Percentiles rank a stretch among this genome's conserved stretches.
These are phyloP conservation scores for Colletotrichum sp. DNA, from an alignment of 2,329 filamentous ascomycete species.

Conservation along the genomic window DNA sequence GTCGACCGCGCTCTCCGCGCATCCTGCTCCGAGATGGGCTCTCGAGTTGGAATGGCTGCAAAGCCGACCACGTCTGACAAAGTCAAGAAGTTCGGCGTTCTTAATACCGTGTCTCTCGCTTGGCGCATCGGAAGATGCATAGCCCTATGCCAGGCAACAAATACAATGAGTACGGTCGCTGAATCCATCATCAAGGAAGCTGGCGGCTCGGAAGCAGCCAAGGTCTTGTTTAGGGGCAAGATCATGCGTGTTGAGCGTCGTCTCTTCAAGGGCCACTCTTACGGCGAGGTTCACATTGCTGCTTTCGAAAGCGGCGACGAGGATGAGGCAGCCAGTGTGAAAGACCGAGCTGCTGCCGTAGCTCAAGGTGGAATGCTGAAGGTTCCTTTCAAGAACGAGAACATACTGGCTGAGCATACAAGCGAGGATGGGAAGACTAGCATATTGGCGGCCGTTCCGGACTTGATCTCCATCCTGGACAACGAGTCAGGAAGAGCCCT, in stretches of 20 bases:
- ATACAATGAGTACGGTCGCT: slow-evolving; percentile 58
- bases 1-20: slow-evolving; percentile 39
- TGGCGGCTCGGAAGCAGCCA: slow-evolving; percentile 57
- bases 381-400: slow-evolving; percentile 34
- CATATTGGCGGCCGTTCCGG: slow-evolving; percentile 59
- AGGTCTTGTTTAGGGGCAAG: slow-evolving; percentile 68
- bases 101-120: slow-evolving; percentile 18
- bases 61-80: slow-evolving; percentile 10
- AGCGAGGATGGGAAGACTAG: slow-evolving; percentile 33
- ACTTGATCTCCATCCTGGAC: slow-evolving; percentile 61
- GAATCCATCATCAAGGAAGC: slow-evolving; percentile 64
- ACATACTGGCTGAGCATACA: slow-evolving; percentile 59
- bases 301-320: slow-evolving; percentile 26
- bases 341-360: not conserved
- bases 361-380: slow-evolving; percentile 25
- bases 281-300: slow-evolving; percentile 44
- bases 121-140: slow-evolving; percentile 16
- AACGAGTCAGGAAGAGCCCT: slow-evolving; percentile 61
- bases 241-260: slow-evolving; percentile 58
- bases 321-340: slow-evolving; percentile 11
- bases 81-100: slow-evolving; percentile 26
- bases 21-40: slow-evolving; percentile 42
- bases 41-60: slow-evolving; percentile 16
- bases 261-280: slow-evolving; percentile 53
- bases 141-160: slow-evolving; percentile 28